phyloP scores from a whole-genome alignment of 345 rosid species.

The Cardiospermum halicacabum region DNA sequence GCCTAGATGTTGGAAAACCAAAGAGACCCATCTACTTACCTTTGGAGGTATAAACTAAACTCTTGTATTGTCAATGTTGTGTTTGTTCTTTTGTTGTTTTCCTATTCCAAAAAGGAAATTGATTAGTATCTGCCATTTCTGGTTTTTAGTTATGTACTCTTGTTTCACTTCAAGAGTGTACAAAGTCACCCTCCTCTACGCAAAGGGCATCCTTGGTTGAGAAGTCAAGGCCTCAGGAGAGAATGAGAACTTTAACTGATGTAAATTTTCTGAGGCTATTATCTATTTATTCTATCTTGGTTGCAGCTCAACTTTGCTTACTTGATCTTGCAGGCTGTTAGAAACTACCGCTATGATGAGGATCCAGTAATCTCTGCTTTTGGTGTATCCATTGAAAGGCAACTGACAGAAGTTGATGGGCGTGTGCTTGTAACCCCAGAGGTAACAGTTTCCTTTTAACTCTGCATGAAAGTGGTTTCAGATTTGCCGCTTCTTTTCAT shows the following conservation, averaged over 20 bases:
- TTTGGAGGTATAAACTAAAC: constrained; percentile 45
- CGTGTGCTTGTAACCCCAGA: constrained; percentile 77
- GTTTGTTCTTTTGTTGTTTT: constrained; percentile 1
- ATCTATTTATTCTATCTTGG: constrained; percentile 14
- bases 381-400: constrained; percentile 62
- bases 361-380: constrained; percentile 60
- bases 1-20: constrained; percentile 92
- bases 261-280: constrained; percentile 39
- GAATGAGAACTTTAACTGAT: constrained; percentile 51
- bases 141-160: constrained; percentile 68
- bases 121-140: constrained; percentile 1
- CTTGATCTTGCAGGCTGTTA: constrained; percentile 57
- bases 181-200: constrained; percentile 55
- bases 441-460: constrained; percentile 33
- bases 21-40: constrained; percentile 77
- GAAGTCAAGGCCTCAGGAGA: constrained; percentile 72
- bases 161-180: constrained; percentile 81
- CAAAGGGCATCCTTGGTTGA: constrained; percentile 76
- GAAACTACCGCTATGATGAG: constrained; percentile 41
- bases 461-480: neutral
- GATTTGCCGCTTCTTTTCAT: neutral
- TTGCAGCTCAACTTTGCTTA: constrained; percentile 18
- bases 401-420: constrained; percentile 66
- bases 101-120: constrained; percentile 13
- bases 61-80: neutral